Base-by-base conservation (phyloP, 441 rosid genomes). In the Melastoma candidum region DNA sequence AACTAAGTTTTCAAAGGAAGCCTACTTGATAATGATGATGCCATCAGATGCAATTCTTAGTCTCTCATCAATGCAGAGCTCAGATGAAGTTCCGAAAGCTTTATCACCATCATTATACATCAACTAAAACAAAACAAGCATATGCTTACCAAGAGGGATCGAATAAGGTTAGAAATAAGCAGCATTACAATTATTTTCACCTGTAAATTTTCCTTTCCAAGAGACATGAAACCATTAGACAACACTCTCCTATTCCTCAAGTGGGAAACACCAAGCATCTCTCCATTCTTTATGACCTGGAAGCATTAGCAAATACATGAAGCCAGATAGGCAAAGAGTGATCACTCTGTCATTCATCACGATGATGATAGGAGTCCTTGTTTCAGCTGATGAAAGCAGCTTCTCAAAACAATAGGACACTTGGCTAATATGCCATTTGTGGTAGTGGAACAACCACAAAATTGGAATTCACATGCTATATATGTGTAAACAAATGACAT, bases 211-310 rank as follows among this genome's bases (percentile, higher is more conserved):
- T 85, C 97, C 74, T 85, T 88, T 59, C 98, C 98, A 57, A 92
- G 97, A 58, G 83, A 77, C 63, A 78, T 64, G 69, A 85, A 92
- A 52, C 98, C 98, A 72, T 85, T 92, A 48, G 98, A 92, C 46
- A 92, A 78, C 61, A 92, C 97, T 71, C 83, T 81, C 73, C 97
- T 79, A 58, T 85, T 92, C 77, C 95, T 84, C 70, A 92, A 71
- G 73, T 88, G 95, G 62, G 98, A 88, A 71, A 92, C 97, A 63
- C 98, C 97, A 60, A 92, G 97, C 98, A 92, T 92, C 80, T 92
- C 98, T 67, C 98, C 97, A 54, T 92, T 92, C 75, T 84, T 92
- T 63, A 92, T 88, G 63, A 92, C 98, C 97, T 88, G 86, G 59
- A 49, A 65, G 54, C 52, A 75, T 54, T 54, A 68, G 11, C 29